A percentile compares a stretch with the other conserved stretches of the same genome.
These are phyloP conservation scores for Erodium moschatum DNA, from an alignment of 441 rosid species.

Conservation along the genomic window DNA sequence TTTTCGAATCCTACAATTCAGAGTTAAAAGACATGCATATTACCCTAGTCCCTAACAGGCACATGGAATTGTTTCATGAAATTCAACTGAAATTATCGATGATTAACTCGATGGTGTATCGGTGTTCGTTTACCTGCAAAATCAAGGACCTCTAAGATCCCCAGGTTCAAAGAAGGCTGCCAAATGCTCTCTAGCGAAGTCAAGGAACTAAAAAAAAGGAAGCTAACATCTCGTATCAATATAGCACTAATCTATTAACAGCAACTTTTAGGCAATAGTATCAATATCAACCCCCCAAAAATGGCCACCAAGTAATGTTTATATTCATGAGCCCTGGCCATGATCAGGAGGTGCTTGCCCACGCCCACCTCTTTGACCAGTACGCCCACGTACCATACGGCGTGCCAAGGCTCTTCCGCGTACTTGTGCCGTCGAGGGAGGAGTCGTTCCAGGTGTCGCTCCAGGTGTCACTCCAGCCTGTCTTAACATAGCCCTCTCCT, in stretches of 20 bases:
- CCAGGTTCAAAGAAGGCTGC: background rate
- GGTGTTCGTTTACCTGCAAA: background rate
- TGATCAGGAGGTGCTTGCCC: slow-evolving; percentile 44
- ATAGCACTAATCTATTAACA: background rate
- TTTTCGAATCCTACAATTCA: too few species aligned
- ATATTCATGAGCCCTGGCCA: slow-evolving; percentile 14
- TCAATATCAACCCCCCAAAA: background rate
- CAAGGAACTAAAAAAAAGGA: background rate
- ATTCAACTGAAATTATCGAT: too few species aligned
- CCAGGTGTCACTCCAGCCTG: slow-evolving; percentile 30
- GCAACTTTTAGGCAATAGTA: background rate
- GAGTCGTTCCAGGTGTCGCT: background rate
- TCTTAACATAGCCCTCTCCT: slow-evolving; percentile 44
- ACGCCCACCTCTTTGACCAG: slow-evolving; percentile 41
- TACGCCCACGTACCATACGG: slow-evolving; percentile 43
- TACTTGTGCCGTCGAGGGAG: slow-evolving; percentile 33
- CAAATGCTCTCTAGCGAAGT: background rate
- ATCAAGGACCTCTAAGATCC: background rate
- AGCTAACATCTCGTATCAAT: background rate
- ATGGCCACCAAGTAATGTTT: background rate
- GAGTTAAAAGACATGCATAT: too few species aligned
- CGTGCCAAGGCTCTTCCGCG: slow-evolving; percentile 42
- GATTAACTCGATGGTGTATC: too few species aligned
- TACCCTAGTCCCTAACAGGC: too few species aligned
- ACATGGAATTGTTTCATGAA: too few species aligned